Conservation (phyloP, 306 rosid genomes). For the Boehmeria nivea region DNA sequence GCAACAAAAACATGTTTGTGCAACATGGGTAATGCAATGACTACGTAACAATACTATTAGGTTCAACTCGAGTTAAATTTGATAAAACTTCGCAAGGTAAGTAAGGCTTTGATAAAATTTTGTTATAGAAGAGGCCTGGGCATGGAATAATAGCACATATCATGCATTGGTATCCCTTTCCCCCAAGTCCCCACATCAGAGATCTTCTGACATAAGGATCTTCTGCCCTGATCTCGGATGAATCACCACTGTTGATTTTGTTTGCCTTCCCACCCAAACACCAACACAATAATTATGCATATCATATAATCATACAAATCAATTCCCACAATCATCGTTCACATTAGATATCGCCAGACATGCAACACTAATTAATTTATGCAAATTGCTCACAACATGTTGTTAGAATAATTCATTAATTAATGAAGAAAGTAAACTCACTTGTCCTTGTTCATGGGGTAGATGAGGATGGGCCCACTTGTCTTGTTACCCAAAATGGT, state of each 20-base stretch:
- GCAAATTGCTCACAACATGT: background rate
- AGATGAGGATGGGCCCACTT: conserved; percentile 94
- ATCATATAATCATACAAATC: background rate
- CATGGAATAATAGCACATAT: too few species aligned
- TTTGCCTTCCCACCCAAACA: conserved; percentile 23
- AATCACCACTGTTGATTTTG: conserved; percentile 39
- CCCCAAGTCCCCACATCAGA: conserved; percentile 31
- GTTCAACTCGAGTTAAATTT: too few species aligned
- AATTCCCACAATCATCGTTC: too few species aligned
- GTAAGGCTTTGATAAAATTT: too few species aligned
- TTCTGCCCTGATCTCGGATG: too few species aligned
- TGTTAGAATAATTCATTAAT: background rate
- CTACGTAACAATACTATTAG: too few species aligned
- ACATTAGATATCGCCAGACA: background rate
- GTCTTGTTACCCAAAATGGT: conserved; percentile 87
- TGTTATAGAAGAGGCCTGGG: too few species aligned
- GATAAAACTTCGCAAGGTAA: too few species aligned
- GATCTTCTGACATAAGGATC: conserved; percentile 61
- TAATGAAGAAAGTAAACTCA: conserved; percentile 34
- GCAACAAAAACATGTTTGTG: too few species aligned
- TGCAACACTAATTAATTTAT: too few species aligned
- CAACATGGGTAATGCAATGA: too few species aligned
- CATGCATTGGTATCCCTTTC: conserved; percentile 17
- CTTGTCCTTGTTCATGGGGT: conserved; percentile 91
- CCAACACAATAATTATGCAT: background rate